phyloP scores from a whole-genome alignment of 1,139 yeast species.

The Yamadazyma membranifaciens region DNA sequence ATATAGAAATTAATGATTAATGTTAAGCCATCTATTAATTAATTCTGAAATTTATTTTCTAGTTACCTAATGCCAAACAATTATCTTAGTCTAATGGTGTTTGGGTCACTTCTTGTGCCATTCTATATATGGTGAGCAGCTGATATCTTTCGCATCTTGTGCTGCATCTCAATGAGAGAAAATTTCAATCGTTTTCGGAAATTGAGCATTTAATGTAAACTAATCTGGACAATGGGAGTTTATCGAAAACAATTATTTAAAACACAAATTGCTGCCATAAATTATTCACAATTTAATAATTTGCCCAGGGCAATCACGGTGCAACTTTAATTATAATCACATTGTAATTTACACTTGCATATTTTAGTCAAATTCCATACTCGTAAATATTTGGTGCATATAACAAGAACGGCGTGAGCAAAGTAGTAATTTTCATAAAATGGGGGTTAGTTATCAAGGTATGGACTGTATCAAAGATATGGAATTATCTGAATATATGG shows the following conservation, averaged over 20 bases:
- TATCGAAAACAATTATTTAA: neutral
- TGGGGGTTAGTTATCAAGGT: slow-evolving; percentile 31
- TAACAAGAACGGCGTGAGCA: too few relatives aligned
- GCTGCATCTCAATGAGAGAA: too few relatives aligned
- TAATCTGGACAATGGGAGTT: neutral
- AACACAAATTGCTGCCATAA: neutral
- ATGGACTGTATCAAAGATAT: slow-evolving; percentile 47
- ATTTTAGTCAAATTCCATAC: too few relatives aligned
- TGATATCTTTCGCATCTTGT: too few relatives aligned
- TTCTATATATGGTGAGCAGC: too few relatives aligned
- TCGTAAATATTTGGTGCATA: neutral
- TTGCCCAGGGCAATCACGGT: too few relatives aligned
- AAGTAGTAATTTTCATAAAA: slow-evolving; percentile 1
- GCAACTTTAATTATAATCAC: too few relatives aligned
- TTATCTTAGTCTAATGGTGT: neutral
- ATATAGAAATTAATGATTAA: neutral
- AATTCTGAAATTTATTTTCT: neutral
- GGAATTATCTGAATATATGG: slow-evolving; percentile 25
- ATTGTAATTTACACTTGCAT: too few relatives aligned
- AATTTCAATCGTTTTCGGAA: neutral
- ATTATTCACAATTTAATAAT: too few relatives aligned
- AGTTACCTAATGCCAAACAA: neutral
- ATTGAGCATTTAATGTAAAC: slow-evolving; percentile 2
- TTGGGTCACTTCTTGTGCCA: too few relatives aligned
- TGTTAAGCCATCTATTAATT: too few relatives aligned